phyloP scores from a whole-genome alignment of 768 basidiomycete species.

The Polyporus arcularius region DNA sequence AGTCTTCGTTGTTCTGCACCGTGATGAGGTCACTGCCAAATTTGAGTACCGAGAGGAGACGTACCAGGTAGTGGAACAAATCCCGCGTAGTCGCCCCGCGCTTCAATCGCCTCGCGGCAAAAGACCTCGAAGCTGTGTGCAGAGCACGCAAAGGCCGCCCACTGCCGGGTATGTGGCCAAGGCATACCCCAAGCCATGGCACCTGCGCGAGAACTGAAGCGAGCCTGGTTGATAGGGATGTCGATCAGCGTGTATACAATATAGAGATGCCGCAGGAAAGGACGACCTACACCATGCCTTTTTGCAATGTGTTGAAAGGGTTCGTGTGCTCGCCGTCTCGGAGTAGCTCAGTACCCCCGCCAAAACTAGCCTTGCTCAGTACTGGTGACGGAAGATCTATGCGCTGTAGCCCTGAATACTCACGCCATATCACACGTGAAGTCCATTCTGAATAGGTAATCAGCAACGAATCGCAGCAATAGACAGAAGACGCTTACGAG shows the following conservation, averaged over 20 bases:
- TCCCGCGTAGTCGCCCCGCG: slow-evolving; percentile 41
- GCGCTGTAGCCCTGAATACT: neutral
- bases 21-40: neutral
- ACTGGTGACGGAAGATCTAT: too few relatives aligned
- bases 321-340: slow-evolving; percentile 37
- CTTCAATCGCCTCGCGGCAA: slow-evolving; percentile 3
- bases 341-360: slow-evolving; percentile 37
- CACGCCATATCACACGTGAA: neutral
- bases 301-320: slow-evolving; percentile 45
- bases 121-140: neutral
- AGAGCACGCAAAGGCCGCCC: neutral
- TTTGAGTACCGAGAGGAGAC: too few relatives aligned
- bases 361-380: neutral
- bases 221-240: too few relatives aligned
- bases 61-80: slow-evolving; percentile 45
- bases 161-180: neutral
- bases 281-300: slow-evolving; percentile 45
- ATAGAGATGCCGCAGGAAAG: too few relatives aligned
- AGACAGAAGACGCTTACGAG: slow-evolving; percentile 28
- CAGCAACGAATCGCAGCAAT: neutral
- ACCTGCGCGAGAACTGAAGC: neutral
- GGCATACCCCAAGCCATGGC: slow-evolving; percentile 4
- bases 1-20: slow-evolving; percentile 19
- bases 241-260: too few relatives aligned
- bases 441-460: neutral